These are phyloP conservation scores for Nicotiana noctiflora DNA, from an alignment of 257 asterid species.

Conservation along the genomic window DNA sequence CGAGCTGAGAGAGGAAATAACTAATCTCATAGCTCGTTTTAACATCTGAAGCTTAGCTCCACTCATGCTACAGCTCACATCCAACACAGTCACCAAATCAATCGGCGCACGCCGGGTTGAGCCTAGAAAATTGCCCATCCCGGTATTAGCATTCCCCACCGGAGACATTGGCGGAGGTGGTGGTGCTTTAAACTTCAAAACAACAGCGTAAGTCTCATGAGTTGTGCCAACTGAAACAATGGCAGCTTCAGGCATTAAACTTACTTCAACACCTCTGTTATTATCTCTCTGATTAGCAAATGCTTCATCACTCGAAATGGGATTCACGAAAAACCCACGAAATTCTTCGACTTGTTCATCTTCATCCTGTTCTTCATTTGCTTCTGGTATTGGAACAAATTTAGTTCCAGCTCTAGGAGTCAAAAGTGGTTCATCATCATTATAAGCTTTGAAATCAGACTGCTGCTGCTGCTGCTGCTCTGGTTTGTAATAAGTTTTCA, in stretches of 20 bases:
- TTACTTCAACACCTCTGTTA: conserved; percentile 41
- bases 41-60: conserved; percentile 89
- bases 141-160: conserved; percentile 13
- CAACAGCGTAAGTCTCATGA: conserved; percentile 57
- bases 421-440: conserved; percentile 72
- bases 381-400: conserved; percentile 34
- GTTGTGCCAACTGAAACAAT: conserved; percentile 47
- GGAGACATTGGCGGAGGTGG: conserved; percentile 8
- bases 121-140: conserved; percentile 20
- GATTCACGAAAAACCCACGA: conserved; percentile 66
- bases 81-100: conserved; percentile 79
- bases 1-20: conserved; percentile 79
- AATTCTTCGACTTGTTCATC: conserved; percentile 54
- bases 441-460: conserved; percentile 18
- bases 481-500: background rate
- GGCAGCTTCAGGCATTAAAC: conserved; percentile 63
- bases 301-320: conserved; percentile 38
- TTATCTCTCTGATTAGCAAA: background rate
- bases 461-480: background rate
- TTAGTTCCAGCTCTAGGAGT: conserved; percentile 40
- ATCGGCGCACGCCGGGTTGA: conserved; percentile 70
- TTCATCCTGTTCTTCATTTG: conserved; percentile 4
- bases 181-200: conserved; percentile 69
- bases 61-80: conserved; percentile 69
- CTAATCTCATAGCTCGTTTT: conserved; percentile 80